Percentiles rank a stretch among this genome's conserved stretches.
Evolutionary conservation across 1,139 yeast species (phyloP).

Genomic region (Saccharomycopsis hybrid): DNA sequence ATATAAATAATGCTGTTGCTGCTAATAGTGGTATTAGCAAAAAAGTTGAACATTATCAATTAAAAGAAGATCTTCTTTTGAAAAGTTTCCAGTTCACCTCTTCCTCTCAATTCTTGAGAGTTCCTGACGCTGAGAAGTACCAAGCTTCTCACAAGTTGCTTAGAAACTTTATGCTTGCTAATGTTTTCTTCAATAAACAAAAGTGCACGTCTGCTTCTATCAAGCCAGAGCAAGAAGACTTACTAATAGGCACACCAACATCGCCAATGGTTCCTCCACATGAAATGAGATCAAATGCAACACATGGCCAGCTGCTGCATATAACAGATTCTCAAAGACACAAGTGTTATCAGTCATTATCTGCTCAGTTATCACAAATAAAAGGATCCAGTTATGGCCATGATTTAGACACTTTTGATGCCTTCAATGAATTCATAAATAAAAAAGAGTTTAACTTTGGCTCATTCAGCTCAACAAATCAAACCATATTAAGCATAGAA

Average conservation of each 20-base stretch:
- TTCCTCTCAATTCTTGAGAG: slow-evolving; percentile 4
- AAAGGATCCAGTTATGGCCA: too few relatives aligned
- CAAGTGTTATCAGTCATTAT: too few relatives aligned
- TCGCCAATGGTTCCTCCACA: too few relatives aligned
- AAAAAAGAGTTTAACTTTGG: neutral
- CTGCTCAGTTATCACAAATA: too few relatives aligned
- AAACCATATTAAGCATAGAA: neutral
- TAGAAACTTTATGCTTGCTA: slow-evolving; percentile 5
- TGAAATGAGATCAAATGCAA: too few relatives aligned
- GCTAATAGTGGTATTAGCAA: neutral
- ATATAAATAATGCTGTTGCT: neutral
- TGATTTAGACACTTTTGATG: neutral
- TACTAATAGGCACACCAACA: too few relatives aligned
- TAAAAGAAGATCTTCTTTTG: slow-evolving; percentile 9
- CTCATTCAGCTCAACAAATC: slow-evolving; percentile 1
- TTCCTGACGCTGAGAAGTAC: slow-evolving; percentile 12
- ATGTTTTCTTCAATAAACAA: neutral
- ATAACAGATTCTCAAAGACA: too few relatives aligned
- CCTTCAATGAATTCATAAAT: neutral
- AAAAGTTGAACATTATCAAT: neutral
- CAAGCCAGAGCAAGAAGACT: neutral
- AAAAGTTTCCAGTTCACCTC: slow-evolving; percentile 15
- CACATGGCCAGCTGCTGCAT: too few relatives aligned
- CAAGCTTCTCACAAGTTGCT: slow-evolving; percentile 10
- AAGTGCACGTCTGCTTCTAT: neutral